phyloP scores from a whole-genome alignment of 768 basidiomycete genomes.

The Sporobolomyces pararoseus region DNA sequence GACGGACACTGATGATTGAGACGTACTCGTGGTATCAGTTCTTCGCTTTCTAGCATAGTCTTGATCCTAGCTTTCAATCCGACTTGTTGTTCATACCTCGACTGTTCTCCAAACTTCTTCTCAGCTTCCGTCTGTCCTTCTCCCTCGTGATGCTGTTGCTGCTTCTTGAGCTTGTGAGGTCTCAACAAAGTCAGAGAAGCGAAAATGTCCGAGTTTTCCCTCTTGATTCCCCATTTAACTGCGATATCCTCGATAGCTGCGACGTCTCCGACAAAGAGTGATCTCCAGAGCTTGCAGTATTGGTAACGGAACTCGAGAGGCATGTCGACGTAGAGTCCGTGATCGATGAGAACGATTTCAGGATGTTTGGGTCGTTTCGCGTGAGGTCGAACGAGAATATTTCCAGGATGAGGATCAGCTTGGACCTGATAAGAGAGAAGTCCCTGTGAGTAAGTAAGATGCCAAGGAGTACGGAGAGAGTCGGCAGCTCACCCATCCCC shows the following conservation, averaged over 20 bases:
- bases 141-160: not conserved
- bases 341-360: conserved; percentile 67
- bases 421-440: conserved; percentile 47
- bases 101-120: conserved; percentile 17
- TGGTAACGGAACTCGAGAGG: conserved; percentile 47
- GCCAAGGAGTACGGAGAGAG: too few species aligned
- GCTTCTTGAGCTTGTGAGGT: conserved; percentile 40
- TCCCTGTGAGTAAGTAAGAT: not conserved
- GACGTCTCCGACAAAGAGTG: conserved; percentile 42
- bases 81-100: conserved; percentile 37
- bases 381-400: conserved; percentile 69
- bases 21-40: conserved; percentile 42
- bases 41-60: conserved; percentile 45
- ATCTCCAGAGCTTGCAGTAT: conserved; percentile 42
- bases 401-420: conserved; percentile 61
- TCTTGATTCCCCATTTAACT: conserved; percentile 42
- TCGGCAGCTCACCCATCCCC: too few species aligned
- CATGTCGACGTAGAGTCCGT: conserved; percentile 79
- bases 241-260: conserved; percentile 43
- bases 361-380: conserved; percentile 55
- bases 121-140: conserved; percentile 16
- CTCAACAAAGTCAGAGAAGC: conserved; percentile 41
- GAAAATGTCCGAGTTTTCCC: conserved; percentile 42
- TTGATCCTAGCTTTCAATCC: conserved; percentile 43
- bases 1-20: not conserved